phyloP scores from a whole-genome alignment of 441 rosid species.

The Omphalea diandra region DNA sequence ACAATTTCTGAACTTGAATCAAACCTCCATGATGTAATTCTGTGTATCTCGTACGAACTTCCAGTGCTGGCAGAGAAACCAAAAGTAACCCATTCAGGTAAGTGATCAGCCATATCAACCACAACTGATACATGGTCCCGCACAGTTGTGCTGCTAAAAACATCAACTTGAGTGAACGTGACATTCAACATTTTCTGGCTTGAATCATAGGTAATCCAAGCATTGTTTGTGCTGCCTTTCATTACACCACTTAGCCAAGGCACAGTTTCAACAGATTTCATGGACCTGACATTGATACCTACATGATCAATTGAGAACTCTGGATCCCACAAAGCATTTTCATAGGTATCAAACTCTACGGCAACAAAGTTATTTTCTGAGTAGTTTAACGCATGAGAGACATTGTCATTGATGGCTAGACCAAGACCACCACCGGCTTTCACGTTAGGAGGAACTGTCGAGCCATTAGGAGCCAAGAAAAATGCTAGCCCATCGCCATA shows the following conservation, averaged over 20 bases:
- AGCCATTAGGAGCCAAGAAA: conserved; percentile 30
- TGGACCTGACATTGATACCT: conserved; percentile 35
- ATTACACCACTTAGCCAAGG: conserved; percentile 20
- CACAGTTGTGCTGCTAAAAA: too few species aligned
- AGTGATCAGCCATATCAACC: conserved; percentile 1
- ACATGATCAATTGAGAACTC: conserved; percentile 23
- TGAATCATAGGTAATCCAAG: conserved; percentile 33
- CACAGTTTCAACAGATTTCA: conserved; percentile 8
- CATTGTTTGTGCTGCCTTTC: conserved; percentile 19
- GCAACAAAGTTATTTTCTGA: conserved; percentile 28
- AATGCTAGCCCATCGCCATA: conserved; percentile 34
- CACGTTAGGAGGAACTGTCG: neutral
- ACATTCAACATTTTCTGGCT: conserved; percentile 22
- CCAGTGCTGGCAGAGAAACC: conserved; percentile 41
- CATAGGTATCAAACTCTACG: conserved; percentile 36
- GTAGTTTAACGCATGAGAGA: neutral
- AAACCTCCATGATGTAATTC: conserved; percentile 31
- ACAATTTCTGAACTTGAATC: conserved; percentile 25
- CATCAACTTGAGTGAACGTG: neutral
- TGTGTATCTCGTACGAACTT: neutral
- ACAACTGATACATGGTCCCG: neutral
- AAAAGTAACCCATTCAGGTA: conserved; percentile 35
- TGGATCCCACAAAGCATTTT: conserved; percentile 19
- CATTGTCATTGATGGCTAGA: neutral
- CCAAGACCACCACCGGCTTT: conserved; percentile 26